Evolutionary conservation across 228 moss, liverwort and hornwort genomes (phyloP), one percentile per base, ranked within the genome.

Genomic region (Sphagnum magellanicum): DNA sequence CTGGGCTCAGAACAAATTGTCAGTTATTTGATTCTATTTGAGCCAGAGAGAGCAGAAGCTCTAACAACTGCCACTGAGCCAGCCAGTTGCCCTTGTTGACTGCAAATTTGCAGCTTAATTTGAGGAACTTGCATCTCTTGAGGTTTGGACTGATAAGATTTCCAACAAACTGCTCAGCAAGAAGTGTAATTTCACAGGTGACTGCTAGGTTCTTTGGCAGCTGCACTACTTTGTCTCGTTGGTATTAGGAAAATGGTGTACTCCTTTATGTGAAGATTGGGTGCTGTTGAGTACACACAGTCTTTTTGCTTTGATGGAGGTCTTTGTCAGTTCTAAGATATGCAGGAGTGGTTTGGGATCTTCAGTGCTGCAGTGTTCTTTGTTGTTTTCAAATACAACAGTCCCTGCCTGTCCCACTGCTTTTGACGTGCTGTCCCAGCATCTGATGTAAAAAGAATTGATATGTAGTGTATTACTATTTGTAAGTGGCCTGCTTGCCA

Each of bases 231-330:
- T n/a, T 55, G 8, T n/a, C 61, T 32, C 61, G 76, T 70, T 60
- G 57, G 52, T 55, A 61, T 32, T 0, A 32, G 32, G 32, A 32
- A 32, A 32, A 32, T 32, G 32, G 32, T 32, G 32, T 32, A 32
- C 32, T 32, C 32, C 32, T 32, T 32, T 32, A 32, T 32, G 32
- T 32, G 32, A 32, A 32, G 32, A 32, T 53, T 60, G 46, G 70
- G 50, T 52, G 49, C 67, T 59, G 65, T 50, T 66, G 48, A 51
- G 68, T 51, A 57, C 52, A 74, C 65, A 58, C 4, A 3, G 50
- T 8, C 74, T 53, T 51, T 77, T 60, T 67, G 59, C 71, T 13
- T 65, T 65, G 49, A 73, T 59, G 64, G 16, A 50, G 61, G 70
- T 60, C 32, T 71, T 5, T 14, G 47, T 6, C 74, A 71, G 72